These are phyloP conservation scores for Venturia aucupariae DNA, from an alignment of 2,329 filamentous ascomycete species.

Conservation along the genomic window DNA sequence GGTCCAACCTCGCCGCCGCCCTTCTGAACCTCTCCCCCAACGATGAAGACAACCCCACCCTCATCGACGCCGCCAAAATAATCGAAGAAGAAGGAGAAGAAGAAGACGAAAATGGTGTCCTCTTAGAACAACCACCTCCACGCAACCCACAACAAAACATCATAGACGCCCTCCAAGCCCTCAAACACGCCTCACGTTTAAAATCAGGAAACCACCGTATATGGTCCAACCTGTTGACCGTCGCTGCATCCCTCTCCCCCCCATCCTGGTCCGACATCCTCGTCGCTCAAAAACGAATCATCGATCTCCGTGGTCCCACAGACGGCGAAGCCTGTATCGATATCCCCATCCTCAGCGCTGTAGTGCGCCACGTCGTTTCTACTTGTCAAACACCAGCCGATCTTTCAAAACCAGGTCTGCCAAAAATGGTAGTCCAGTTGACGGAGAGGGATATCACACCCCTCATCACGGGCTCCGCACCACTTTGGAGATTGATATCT, in stretches of 20 bases:
- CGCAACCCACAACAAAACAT: constrained; percentile 53
- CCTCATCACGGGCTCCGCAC: constrained; percentile 69
- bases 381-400: constrained; percentile 30
- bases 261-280: constrained; percentile 68
- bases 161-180: constrained; percentile 68
- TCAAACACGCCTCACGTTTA: constrained; percentile 76
- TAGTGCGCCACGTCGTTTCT: constrained; percentile 63
- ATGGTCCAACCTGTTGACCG: constrained; percentile 92
- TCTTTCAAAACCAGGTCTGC: constrained; percentile 37
- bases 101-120: constrained; percentile 11
- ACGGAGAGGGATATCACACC: constrained; percentile 69
- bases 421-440: constrained; percentile 58
- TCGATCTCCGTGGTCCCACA: constrained; percentile 58
- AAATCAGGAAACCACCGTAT: constrained; percentile 85
- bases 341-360: constrained; percentile 56
- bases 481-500: constrained; percentile 67
- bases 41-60: constrained; percentile 1
- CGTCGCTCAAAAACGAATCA: constrained; percentile 62
- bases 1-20: constrained; percentile 87
- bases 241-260: constrained; percentile 68
- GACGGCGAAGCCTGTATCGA: constrained; percentile 74
- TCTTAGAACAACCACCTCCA: constrained; percentile 16
- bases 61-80: constrained; percentile 4
- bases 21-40: constrained; percentile 50
- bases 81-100: constrained; percentile 4